These are phyloP conservation scores for Sanghuangporus weigelae DNA, from an alignment of 1,284 basidiomycete genomes.

Conservation along the genomic window DNA sequence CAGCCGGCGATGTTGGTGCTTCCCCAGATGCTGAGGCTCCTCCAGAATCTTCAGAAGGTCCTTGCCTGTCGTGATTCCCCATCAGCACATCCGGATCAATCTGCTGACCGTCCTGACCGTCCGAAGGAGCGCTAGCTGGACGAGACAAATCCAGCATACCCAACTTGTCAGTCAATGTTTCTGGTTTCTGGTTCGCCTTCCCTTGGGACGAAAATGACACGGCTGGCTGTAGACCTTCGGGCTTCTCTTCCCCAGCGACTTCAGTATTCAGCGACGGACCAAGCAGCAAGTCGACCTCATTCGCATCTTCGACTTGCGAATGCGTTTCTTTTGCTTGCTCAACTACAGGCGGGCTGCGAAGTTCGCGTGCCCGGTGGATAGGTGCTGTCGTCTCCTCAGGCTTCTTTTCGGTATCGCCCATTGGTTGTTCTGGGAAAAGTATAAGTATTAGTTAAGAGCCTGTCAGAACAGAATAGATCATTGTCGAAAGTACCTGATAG, in stretches of 20 bases:
- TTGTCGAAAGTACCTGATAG: neutral
- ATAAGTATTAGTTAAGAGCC: neutral
- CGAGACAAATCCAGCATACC: slow-evolving; percentile 1
- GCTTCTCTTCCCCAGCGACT: neutral
- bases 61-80: neutral
- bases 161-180: neutral
- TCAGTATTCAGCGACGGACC: neutral
- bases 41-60: neutral
- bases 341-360: neutral
- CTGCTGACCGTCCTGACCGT: neutral
- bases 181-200: neutral
- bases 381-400: neutral
- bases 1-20: neutral
- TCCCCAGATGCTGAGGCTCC: neutral
- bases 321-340: neutral
- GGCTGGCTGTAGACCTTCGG: neutral
- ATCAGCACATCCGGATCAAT: neutral
- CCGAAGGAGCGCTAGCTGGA: neutral
- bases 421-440: neutral
- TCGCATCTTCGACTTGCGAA: neutral
- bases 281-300: slow-evolving; percentile 6
- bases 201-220: neutral
- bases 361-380: neutral
- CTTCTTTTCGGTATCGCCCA: neutral
- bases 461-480: neutral